Base-by-base conservation (phyloP, 1,139 yeast genomes). In the Pichia sp. region DNA sequence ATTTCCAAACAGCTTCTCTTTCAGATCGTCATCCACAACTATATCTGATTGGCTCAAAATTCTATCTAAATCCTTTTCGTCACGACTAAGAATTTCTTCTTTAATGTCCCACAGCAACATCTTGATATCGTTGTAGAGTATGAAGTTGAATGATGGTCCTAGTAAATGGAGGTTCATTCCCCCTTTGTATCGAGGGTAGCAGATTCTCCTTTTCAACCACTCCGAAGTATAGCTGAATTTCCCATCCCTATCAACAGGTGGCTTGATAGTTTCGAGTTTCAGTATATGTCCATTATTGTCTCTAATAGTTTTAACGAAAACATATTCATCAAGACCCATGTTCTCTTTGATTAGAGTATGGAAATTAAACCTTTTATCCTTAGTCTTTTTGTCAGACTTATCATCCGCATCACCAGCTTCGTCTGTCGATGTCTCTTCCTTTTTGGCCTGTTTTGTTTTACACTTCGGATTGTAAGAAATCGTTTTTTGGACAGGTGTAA, bases 141-240 rank as follows among this genome's bases (percentile, higher is more conserved):
- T 52, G 30, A 63, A 63, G 42, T 60, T 58, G 8, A 54, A 57
- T 31, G 52, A 45, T 2, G 52, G 10, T 1, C 52, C 34, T n/a
- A 75, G 55, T 49, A 75, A 48, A 52, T 72, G 75, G 8, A 75
- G 63, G 57, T 74, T 75, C 79, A 76, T 76, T 42, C 72, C 72
- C 42, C 77, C 67, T 56, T 76, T 76, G 59, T 76, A 76, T 29
- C 80, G 63, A 45, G 80, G 80, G 55, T 68, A 73, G 41, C 79
- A 75, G 47, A 75, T 67, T 52, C 68, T 67, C 50, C 69, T 66
- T 56, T 76, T 76, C 29, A 76, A 60, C 72, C 72, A 70, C 50
- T 67, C 71, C 3, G 70, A 61, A 1, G 67, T 57, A 47, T 63
- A 64, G 13, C 53, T 51, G 29, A 41, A 55, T 4, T 55, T 26